Evolutionary conservation across 371 early-diverging fungal species (phyloP).

Genomic region (Entomophthora muscae): DNA sequence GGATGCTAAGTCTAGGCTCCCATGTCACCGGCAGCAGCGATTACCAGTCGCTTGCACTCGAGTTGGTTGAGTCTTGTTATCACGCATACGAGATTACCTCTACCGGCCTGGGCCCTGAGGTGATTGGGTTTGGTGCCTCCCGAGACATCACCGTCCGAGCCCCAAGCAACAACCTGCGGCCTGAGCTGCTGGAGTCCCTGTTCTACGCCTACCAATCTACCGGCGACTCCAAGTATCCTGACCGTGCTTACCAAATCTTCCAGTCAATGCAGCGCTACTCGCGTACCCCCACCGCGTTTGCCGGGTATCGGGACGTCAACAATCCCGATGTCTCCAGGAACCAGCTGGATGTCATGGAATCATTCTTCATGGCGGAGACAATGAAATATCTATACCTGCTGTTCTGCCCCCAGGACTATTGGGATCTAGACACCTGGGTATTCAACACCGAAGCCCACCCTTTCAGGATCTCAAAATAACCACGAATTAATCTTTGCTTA

Average conservation of each 20-base stretch:
- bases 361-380: conserved; percentile 68
- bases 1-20: conserved; percentile 57
- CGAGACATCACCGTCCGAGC: not conserved
- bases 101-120: conserved; percentile 12
- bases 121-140: not conserved
- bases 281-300: not conserved
- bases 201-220: conserved; percentile 54
- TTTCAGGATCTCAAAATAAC: conserved; percentile 21
- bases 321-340: conserved; percentile 16
- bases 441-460: conserved; percentile 84
- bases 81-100: conserved; percentile 7
- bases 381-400: conserved; percentile 86
- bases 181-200: conserved; percentile 58
- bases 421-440: conserved; percentile 50
- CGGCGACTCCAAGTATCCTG: conserved; percentile 50
- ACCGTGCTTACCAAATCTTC: conserved; percentile 37
- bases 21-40: conserved; percentile 14
- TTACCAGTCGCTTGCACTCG: not conserved
- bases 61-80: conserved; percentile 12
- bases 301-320: not conserved
- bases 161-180: conserved; percentile 8
- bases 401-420: conserved; percentile 27
- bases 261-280: not conserved
- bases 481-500: not conserved
- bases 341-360: conserved; percentile 45